Base-by-base conservation (phyloP, 176 grass and related monocot genomes). In the Bromus sterilis region DNA sequence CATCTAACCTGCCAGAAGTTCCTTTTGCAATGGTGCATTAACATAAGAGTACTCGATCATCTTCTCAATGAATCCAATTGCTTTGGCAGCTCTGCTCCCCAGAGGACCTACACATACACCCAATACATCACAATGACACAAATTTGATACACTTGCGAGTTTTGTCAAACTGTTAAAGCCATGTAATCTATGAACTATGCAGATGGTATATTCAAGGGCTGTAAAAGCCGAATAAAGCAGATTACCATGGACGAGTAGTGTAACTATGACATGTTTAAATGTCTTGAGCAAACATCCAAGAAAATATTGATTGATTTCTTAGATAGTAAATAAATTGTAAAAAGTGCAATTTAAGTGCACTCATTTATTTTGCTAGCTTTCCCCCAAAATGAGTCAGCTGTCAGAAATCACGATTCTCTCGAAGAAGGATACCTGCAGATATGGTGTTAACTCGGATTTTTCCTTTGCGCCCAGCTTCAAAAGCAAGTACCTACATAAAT, bases 31-130 rank as follows among this genome's bases (percentile, higher is more conserved):
- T 24, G 95, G 95, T 43, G 92, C 92, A 82, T 98, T 98, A 13
- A 84, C 66, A 46, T 93, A 98, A 20, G 95, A 98, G 76, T 98
- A 98, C 62, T 94, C 90, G 44, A 98, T 98, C 95, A 98, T 98
- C 88, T 94, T 98, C 71, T 98, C 92, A 11, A 93, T 98, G 82
- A 98, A 98, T 74, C 95, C 95, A 58, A 98, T 98, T 44, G 95
- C 95, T 75, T 98, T 95, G 34, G 95, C 95, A 33, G 95, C 95
- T 79, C 92, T 86, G 61, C 95, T 98, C 16, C 95, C 95, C 75
- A 98, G 66, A 31, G 92, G 92, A 31, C 95, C 95, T 98, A 78
- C 46, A 37, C 2, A 71, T 34, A 53, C 33, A 66, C 63, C n/a
- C 34, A 44, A 44, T 20, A 60, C 34, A 78, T 9, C 7, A 74